Percentiles rank a stretch among this genome's conserved stretches.
Evolutionary conservation across 31 red algal genomes (phyloP).

Genomic region (Endocladia muricata): DNA sequence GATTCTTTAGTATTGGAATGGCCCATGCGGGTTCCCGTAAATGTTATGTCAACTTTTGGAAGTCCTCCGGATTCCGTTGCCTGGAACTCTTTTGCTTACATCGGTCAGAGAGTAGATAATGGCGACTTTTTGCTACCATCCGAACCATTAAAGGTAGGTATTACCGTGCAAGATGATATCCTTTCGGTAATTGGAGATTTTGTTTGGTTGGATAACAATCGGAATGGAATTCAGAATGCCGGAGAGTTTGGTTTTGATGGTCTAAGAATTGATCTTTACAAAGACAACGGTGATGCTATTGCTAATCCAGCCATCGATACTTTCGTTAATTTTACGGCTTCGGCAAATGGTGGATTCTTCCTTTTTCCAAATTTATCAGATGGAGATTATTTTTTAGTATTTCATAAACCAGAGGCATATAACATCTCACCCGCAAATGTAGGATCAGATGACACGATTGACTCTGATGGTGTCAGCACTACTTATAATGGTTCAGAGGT

Average conservation of each 20-base stretch:
- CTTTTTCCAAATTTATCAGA: background rate
- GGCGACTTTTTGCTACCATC: constrained; percentile 8
- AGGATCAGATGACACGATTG: too few species aligned
- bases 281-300: constrained; percentile 9
- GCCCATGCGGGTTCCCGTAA: too few species aligned
- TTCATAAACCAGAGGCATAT: constrained; percentile 17
- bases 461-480: too few species aligned
- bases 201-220: constrained; percentile 7
- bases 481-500: too few species aligned
- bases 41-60: too few species aligned
- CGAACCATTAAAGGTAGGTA: constrained; percentile 9
- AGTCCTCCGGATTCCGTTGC: too few species aligned
- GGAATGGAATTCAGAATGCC: constrained; percentile 1
- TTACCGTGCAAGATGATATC: background rate
- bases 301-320: background rate
- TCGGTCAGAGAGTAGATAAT: constrained; percentile 13
- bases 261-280: background rate
- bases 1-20: too few species aligned
- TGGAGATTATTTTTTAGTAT: constrained; percentile 1
- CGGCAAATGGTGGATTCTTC: background rate
- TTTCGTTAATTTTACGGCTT: background rate
- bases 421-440: too few species aligned
- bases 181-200: constrained; percentile 4
- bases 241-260: constrained; percentile 3
- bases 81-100: too few species aligned